These are phyloP conservation scores for Cucumis hystrix DNA, from an alignment of 306 rosid genomes.

Conservation along the genomic window DNA sequence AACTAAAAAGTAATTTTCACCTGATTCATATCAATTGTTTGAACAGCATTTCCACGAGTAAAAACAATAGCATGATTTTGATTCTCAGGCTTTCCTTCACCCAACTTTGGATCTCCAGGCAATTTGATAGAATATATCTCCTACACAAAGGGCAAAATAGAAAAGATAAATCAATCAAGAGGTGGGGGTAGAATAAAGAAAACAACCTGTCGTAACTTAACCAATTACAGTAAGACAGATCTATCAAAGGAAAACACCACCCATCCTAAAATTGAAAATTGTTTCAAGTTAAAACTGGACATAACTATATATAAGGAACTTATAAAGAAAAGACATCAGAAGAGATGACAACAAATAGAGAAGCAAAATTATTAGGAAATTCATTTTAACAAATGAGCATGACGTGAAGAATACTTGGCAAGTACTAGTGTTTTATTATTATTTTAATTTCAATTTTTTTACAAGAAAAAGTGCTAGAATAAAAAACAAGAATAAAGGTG, in stretches of 20 bases:
- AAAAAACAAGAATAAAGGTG: not conserved
- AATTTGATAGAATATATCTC: constrained; percentile 83
- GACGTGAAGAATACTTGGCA: not conserved
- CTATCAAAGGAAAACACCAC: not conserved
- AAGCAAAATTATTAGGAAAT: not conserved
- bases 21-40: constrained; percentile 98
- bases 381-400: not conserved
- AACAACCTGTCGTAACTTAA: not conserved
- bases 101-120: constrained; percentile 86
- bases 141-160: constrained; percentile 23
- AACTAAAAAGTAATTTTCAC: constrained; percentile 16
- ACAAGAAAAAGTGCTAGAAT: not conserved
- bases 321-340: not conserved
- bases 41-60: constrained; percentile 94
- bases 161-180: not conserved
- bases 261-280: not conserved
- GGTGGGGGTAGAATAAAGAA: not conserved
- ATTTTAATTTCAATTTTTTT: too few relatives aligned
- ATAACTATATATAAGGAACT: not conserved
- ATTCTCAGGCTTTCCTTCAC: constrained; percentile 98
- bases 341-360: not conserved
- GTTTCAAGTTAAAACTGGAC: not conserved
- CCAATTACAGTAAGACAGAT: not conserved
- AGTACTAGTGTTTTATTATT: not conserved
- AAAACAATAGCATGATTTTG: constrained; percentile 90